Conservation (phyloP, 2,329 filamentous ascomycete species). For the Aspergillus novofumigatus region DNA sequence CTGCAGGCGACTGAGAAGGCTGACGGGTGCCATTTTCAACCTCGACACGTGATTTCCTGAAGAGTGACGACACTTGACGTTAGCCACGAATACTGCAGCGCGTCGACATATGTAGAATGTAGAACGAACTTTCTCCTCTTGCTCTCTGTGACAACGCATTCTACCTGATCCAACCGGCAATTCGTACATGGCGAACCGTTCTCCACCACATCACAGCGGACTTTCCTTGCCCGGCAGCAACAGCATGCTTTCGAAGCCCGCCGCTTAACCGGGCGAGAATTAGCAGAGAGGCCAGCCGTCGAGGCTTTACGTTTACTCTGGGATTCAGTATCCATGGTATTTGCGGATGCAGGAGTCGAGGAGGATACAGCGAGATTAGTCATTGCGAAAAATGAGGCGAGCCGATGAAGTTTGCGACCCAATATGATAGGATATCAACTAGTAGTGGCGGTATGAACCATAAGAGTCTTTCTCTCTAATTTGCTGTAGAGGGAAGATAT, state of each 20-base stretch:
- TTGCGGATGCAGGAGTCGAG: slow-evolving; percentile 11
- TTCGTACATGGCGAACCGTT: slow-evolving; percentile 81
- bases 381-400: slow-evolving; percentile 19
- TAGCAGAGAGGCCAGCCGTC: slow-evolving; percentile 51
- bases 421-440: slow-evolving; percentile 17
- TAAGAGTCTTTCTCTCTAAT: not conserved
- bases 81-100: slow-evolving; percentile 7
- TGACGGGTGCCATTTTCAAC: slow-evolving; percentile 30
- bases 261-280: slow-evolving; percentile 64
- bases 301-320: slow-evolving; percentile 55
- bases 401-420: slow-evolving; percentile 13
- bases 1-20: slow-evolving; percentile 30
- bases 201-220: slow-evolving; percentile 90
- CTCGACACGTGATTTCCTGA: slow-evolving; percentile 40
- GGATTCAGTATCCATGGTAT: slow-evolving; percentile 26
- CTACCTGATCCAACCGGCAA: slow-evolving; percentile 58
- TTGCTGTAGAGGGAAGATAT: not conserved
- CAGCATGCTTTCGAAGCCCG: slow-evolving; percentile 89
- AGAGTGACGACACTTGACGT: slow-evolving; percentile 8
- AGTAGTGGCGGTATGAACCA: not conserved
- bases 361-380: slow-evolving; percentile 18
- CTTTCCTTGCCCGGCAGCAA: slow-evolving; percentile 82
- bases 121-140: slow-evolving; percentile 61
- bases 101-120: slow-evolving; percentile 7
- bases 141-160: slow-evolving; percentile 67